These are phyloP conservation scores for Hysterangium stoloniferum DNA, from an alignment of 768 basidiomycete species.

Conservation along the genomic window DNA sequence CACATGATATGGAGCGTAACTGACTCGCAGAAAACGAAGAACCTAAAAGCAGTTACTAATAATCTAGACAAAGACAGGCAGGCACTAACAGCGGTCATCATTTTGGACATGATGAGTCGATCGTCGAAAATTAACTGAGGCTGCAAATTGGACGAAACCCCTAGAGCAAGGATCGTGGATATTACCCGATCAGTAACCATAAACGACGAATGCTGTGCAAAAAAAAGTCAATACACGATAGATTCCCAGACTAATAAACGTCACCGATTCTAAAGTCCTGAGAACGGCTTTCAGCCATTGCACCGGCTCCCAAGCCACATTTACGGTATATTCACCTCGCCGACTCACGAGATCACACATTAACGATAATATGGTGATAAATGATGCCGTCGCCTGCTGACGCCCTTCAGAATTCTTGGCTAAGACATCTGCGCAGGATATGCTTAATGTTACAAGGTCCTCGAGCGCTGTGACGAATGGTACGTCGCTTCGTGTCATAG, in stretches of 20 bases:
- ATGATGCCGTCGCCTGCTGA: conserved; percentile 12
- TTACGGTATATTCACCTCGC: conserved; percentile 26
- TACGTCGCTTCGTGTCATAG: conserved; percentile 23
- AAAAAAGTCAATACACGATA: conserved; percentile 9
- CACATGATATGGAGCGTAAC: conserved; percentile 66
- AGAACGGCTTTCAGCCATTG: conserved; percentile 57
- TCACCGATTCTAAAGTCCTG: conserved; percentile 46
- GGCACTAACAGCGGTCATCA: conserved; percentile 43
- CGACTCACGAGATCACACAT: conserved; percentile 43
- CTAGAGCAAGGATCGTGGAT: conserved; percentile 46
- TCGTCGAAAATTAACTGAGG: conserved; percentile 51
- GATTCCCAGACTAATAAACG: conserved; percentile 2
- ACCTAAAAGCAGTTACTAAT: conserved; percentile 34
- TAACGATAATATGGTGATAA: conserved; percentile 43
- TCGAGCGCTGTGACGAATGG: conserved; percentile 57
- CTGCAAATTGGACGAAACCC: conserved; percentile 40
- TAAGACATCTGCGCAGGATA: conserved; percentile 30
- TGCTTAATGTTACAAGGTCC: conserved; percentile 41
- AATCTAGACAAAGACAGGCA: conserved; percentile 2
- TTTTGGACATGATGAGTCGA: conserved; percentile 44
- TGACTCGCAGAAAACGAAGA: conserved; percentile 61
- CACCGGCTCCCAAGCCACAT: conserved; percentile 51
- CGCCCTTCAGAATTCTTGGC: background rate
- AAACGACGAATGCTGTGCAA: conserved; percentile 52
- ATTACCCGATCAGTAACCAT: conserved; percentile 57